A percentile compares a stretch with the other conserved stretches of the same genome.
phyloP scores from a whole-genome alignment of 2,329 filamentous ascomycete species.

The Penicillium corylophilum region DNA sequence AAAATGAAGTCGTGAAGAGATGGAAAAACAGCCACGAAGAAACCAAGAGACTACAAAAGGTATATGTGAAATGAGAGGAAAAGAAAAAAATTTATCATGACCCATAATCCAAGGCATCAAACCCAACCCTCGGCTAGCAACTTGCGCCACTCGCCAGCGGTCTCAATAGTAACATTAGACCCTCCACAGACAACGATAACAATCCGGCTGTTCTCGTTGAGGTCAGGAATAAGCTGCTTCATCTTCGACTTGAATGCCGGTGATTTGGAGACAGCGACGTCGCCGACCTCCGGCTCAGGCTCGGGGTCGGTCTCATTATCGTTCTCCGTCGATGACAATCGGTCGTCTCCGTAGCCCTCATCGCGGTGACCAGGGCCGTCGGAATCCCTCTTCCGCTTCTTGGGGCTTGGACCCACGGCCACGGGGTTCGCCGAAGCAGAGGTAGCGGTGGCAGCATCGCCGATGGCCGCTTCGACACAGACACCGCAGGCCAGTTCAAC shows the following conservation, averaged over 20 bases:
- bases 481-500: slow-evolving; percentile 87
- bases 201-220: slow-evolving; percentile 67
- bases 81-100: slow-evolving; percentile 6
- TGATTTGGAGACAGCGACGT: slow-evolving; percentile 1
- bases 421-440: slow-evolving; percentile 9
- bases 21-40: slow-evolving; percentile 1
- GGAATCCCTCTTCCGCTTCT: slow-evolving; percentile 32
- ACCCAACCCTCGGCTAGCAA: slow-evolving; percentile 43
- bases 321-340: slow-evolving; percentile 29
- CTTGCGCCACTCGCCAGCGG: slow-evolving; percentile 59
- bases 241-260: slow-evolving; percentile 46
- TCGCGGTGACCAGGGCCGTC: slow-evolving; percentile 21
- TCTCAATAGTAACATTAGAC: slow-evolving; percentile 62
- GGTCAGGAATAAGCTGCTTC: slow-evolving; percentile 60
- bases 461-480: slow-evolving; percentile 58
- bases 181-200: slow-evolving; percentile 86
- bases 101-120: slow-evolving; percentile 2
- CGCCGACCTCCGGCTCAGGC: slow-evolving; percentile 15
- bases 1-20: slow-evolving; percentile 1
- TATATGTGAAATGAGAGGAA: slow-evolving; percentile 6
- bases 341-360: slow-evolving; percentile 39
- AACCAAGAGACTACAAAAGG: slow-evolving; percentile 1
- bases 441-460: slow-evolving; percentile 25
- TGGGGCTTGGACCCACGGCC: slow-evolving; percentile 16
- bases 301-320: slow-evolving; percentile 28